A percentile compares a stretch with the other conserved stretches of the same genome.
Evolutionary conservation across 371 early-diverging fungal species (phyloP).

Genomic region (Lichtheimia ornata): DNA sequence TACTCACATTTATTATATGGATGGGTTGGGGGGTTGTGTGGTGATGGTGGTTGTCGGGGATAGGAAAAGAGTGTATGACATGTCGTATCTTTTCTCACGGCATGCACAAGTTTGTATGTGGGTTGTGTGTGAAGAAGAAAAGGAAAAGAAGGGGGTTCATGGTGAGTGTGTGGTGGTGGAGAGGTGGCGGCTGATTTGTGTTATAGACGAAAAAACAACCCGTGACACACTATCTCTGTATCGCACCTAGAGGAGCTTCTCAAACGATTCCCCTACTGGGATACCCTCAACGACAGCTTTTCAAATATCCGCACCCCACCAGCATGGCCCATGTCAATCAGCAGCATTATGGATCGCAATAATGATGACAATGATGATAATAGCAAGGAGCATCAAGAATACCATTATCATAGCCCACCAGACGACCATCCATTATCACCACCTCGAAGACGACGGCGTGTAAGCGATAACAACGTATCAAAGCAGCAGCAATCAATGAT

Average conservation of each 20-base stretch:
- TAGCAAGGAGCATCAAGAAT: background rate
- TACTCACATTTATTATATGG: background rate
- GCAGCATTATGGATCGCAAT: constrained; percentile 37
- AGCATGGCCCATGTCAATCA: constrained; percentile 47
- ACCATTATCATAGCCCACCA: background rate
- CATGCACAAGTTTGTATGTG: no score
- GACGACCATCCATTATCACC: no score
- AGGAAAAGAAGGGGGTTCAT: no score
- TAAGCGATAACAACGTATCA: background rate
- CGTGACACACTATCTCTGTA: background rate
- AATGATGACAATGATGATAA: background rate
- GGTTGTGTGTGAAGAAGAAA: no score
- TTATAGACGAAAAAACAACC: background rate
- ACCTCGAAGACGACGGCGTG: background rate
- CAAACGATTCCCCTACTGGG: constrained; percentile 54
- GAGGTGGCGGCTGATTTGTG: constrained; percentile 1
- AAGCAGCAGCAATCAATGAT: background rate
- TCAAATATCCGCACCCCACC: constrained; percentile 12
- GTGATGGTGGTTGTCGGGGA: no score
- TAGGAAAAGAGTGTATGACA: no score
- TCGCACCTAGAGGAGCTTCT: constrained; percentile 38
- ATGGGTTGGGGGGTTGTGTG: no score
- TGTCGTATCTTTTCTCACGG: no score
- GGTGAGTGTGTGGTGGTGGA: no score
- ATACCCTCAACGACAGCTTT: constrained; percentile 41